These are phyloP conservation scores for Coemansia sp. DNA, from an alignment of 192 early-diverging fungal species.

Conservation along the genomic window DNA sequence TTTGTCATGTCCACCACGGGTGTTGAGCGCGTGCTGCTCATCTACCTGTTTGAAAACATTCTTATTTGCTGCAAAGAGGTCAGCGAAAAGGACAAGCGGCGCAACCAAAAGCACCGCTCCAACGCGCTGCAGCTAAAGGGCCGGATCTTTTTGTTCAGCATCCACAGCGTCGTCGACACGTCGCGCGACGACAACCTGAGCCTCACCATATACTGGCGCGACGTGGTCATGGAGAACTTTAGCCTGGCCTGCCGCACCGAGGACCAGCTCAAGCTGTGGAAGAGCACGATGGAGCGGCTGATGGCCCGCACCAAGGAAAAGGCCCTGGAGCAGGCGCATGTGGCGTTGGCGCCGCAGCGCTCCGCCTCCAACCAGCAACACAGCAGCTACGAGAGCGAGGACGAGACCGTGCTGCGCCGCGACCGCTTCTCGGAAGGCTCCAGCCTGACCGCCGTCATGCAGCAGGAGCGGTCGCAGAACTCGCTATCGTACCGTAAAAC, in stretches of 20 bases:
- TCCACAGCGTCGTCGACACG: conserved; percentile 69
- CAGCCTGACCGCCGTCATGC: conserved; percentile 41
- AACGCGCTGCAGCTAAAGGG: conserved; percentile 74
- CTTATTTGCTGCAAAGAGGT: conserved; percentile 92
- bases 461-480: conserved; percentile 31
- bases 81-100: conserved; percentile 63
- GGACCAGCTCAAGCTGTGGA: conserved; percentile 93
- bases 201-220: conserved; percentile 85
- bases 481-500: conserved; percentile 45
- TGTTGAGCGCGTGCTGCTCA: conserved; percentile 74
- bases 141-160: conserved; percentile 80
- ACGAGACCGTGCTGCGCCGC: conserved; percentile 27
- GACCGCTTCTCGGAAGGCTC: conserved; percentile 49
- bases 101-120: conserved; percentile 42
- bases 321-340: conserved; percentile 18
- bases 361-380: conserved; percentile 13
- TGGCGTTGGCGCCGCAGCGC: conserved; percentile 13
- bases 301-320: conserved; percentile 57
- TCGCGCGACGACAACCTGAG: conserved; percentile 52
- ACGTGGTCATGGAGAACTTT: conserved; percentile 79
- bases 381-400: conserved; percentile 31
- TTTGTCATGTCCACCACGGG: conserved; percentile 80
- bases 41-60: conserved; percentile 93
- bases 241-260: conserved; percentile 83
- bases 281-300: conserved; percentile 69